Conservation (phyloP, 1,284 basidiomycete species). For the Cerioporus squamosus region DNA sequence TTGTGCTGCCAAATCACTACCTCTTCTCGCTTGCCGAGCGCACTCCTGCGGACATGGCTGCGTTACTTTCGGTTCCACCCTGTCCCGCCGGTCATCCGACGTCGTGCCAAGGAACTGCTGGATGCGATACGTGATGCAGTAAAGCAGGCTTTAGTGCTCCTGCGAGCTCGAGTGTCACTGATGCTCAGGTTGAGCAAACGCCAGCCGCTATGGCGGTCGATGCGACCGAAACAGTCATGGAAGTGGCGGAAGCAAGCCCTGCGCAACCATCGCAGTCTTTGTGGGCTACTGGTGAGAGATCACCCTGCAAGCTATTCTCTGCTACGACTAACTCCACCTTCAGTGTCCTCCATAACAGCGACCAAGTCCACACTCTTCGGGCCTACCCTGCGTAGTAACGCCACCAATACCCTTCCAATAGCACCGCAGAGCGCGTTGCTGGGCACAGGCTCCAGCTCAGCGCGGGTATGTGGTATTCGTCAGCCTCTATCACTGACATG, state of each 20-base stretch:
- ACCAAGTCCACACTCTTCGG: constrained; percentile 33
- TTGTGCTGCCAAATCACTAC: constrained; percentile 74
- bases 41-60: constrained; percentile 63
- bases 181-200: not conserved
- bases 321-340: not conserved
- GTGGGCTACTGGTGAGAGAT: constrained; percentile 32
- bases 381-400: constrained; percentile 5
- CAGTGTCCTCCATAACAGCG: constrained; percentile 21
- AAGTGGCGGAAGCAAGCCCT: not conserved
- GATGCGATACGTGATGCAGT: constrained; percentile 60
- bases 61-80: constrained; percentile 59
- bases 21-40: constrained; percentile 73
- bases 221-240: not conserved
- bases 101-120: constrained; percentile 64
- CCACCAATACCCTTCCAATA: constrained; percentile 19
- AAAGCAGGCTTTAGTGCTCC: constrained; percentile 35
- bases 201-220: not conserved
- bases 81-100: constrained; percentile 63
- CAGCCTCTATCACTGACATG: too few species aligned
- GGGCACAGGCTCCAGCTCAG: constrained; percentile 25
- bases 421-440: constrained; percentile 47
- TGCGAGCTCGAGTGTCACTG: not conserved
- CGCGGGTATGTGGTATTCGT: not conserved
- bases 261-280: constrained; percentile 15
- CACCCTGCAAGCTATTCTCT: too few species aligned